A percentile compares a stretch with the other conserved stretches of the same genome.
Conservation (phyloP, 176 grass and related monocot species). For the Aegilops longissima region DNA sequence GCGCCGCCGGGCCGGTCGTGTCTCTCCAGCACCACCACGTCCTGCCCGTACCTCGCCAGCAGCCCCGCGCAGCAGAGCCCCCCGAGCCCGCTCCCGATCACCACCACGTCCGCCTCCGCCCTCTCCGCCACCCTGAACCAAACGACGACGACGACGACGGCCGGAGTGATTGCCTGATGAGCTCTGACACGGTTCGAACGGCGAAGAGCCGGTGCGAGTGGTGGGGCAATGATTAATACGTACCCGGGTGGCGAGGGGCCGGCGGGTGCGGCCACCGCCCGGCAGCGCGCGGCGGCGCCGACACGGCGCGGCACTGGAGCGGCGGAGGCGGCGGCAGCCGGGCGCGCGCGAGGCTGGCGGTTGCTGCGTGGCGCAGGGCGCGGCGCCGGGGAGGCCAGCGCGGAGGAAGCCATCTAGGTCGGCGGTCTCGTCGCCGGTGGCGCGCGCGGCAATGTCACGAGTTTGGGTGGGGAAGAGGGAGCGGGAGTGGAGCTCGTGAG, state of each 20-base stretch:
- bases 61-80: slow-evolving; percentile 86
- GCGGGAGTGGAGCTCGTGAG: too few species aligned
- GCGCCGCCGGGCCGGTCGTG: slow-evolving; percentile 86
- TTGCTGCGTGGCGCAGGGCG: slow-evolving; percentile 2
- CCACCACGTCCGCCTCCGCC: slow-evolving; percentile 78
- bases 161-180: too few species aligned
- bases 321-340: background rate
- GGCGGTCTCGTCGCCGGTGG: too few species aligned
- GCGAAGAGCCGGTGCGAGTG: background rate
- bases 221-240: background rate
- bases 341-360: background rate
- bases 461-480: too few species aligned
- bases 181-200: background rate
- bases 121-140: slow-evolving; percentile 43
- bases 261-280: slow-evolving; percentile 36
- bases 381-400: slow-evolving; percentile 26
- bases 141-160: background rate
- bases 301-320: background rate
- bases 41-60: slow-evolving; percentile 78
- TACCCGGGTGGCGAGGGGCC: slow-evolving; percentile 31
- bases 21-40: slow-evolving; percentile 90
- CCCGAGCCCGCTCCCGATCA: slow-evolving; percentile 87
- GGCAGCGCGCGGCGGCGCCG: background rate
- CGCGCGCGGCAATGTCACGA: too few species aligned
- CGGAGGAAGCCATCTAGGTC: slow-evolving; percentile 28